These are phyloP conservation scores for Sugiyamaella paludigena DNA, from an alignment of 1,139 yeast genomes.

Conservation along the genomic window DNA sequence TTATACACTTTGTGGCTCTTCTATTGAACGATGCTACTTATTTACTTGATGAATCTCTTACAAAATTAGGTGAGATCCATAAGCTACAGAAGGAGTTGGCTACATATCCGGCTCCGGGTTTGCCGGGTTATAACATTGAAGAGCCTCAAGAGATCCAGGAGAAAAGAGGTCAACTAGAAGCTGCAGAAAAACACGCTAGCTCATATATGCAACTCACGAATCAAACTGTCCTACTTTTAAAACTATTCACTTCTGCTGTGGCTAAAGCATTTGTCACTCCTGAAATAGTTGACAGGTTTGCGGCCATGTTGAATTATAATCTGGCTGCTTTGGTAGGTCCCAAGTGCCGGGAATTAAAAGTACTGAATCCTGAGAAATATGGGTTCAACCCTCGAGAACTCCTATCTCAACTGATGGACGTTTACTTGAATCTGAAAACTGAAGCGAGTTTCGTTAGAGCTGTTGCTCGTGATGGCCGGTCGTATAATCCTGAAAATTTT, in stretches of 20 bases:
- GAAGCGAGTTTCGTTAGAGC: conserved; percentile 70
- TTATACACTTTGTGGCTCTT: conserved; percentile 88
- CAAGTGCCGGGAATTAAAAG: conserved; percentile 84
- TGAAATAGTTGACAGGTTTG: conserved; percentile 89
- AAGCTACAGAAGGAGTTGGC: conserved; percentile 58
- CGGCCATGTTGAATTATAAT: conserved; percentile 94
- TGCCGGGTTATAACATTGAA: neutral
- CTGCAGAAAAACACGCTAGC: conserved; percentile 73
- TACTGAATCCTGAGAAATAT: conserved; percentile 77
- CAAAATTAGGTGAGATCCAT: conserved; percentile 76
- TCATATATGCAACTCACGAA: conserved; percentile 82
- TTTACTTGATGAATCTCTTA: conserved; percentile 83
- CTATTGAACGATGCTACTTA: conserved; percentile 93
- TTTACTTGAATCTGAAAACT: conserved; percentile 67
- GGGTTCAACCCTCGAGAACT: conserved; percentile 77
- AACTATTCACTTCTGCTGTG: conserved; percentile 78
- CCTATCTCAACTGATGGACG: conserved; percentile 65
- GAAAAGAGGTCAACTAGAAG: conserved; percentile 50
- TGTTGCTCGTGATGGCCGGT: conserved; percentile 86
- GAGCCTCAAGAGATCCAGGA: conserved; percentile 44
- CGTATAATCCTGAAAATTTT: conserved; percentile 67
- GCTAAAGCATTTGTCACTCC: conserved; percentile 84
- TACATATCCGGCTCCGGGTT: conserved; percentile 9
- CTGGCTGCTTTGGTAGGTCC: conserved; percentile 92
- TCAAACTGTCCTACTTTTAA: conserved; percentile 76